Base-by-base conservation (phyloP, 2,329 filamentous ascomycete species). In the Claviceps sp. region DNA sequence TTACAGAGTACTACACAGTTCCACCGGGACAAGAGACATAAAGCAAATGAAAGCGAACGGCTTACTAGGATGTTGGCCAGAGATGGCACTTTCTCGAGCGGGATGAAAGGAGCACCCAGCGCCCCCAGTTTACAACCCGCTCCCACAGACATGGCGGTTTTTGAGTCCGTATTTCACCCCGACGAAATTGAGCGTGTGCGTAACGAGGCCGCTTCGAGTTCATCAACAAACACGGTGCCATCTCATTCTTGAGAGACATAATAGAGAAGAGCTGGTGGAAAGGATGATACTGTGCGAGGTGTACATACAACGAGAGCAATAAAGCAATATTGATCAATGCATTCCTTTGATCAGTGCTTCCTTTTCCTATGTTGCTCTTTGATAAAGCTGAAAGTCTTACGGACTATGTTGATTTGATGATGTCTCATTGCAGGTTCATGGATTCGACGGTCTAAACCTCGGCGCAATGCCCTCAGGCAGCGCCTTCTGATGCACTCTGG, bases 121-220 rank as follows among this genome's bases (percentile, higher is more conserved):
- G 14, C 18, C 18, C 52, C 70, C 65, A 54, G 67, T 63, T 18
- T 18, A 20, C n/a, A 7, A 2, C 4, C 47, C 57, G 63, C 57
- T 56, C 68, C 34, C 50, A 67, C 60, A 30, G 78, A 82, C 63
- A 69, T 73, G 52, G 67, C 74, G 22, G 75, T 81, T 51, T 83
- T 81, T 56, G 64, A 70, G 52, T 66, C 69, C 13, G 70, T 79
- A 42, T 82, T 83, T 56, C 68, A 72, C 55, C 58, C 65, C 37
- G 62, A 60, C 6, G 76, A 78, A 62, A 72, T 81, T 54, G 67
- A 73, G 52, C 65, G 70, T 49, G 70, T 77, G 26, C 65, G 78
- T 52, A 71, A 67, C 50, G 69, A 72, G 53, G 74, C 73, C n/a
- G 77, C 81, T 55, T 75, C 76, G 30, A 70, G 77, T 54, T 79